Percentiles rank a stretch among this genome's conserved stretches.
phyloP scores from a whole-genome alignment of 2,329 filamentous ascomycete genomes.

The Clarireedia hainanense region DNA sequence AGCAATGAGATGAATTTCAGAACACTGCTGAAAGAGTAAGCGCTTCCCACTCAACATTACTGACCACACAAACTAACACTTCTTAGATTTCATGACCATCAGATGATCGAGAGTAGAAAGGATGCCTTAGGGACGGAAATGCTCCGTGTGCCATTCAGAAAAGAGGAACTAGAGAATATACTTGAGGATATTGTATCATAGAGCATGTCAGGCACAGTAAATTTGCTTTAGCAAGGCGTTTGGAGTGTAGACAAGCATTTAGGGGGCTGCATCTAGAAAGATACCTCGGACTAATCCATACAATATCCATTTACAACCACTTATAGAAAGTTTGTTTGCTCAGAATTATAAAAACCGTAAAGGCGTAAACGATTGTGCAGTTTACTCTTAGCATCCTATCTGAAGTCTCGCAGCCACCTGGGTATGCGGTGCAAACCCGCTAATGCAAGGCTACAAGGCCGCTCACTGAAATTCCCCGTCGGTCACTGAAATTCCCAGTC shows the following conservation, averaged over 20 bases:
- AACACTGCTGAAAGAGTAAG: conserved; percentile 83
- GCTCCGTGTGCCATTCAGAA: conserved; percentile 74
- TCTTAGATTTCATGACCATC: conserved; percentile 81
- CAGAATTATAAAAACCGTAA: too few species aligned
- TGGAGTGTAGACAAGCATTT: conserved; percentile 1
- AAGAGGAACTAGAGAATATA: conserved; percentile 82
- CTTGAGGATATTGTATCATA: conserved; percentile 58
- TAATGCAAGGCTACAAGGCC: too few species aligned
- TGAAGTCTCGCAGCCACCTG: too few species aligned
- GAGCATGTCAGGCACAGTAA: background rate
- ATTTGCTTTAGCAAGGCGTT: conserved; percentile 11
- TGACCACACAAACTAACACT: conserved; percentile 20
- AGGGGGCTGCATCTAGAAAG: background rate
- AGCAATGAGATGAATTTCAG: conserved; percentile 94
- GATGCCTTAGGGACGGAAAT: conserved; percentile 81
- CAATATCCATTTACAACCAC: too few species aligned
- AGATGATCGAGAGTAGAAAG: conserved; percentile 87
- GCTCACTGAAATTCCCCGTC: too few species aligned
- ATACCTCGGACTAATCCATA: too few species aligned
- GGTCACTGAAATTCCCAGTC: too few species aligned
- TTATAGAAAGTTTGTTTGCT: too few species aligned
- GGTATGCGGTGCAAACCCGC: too few species aligned
- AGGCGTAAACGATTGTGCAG: too few species aligned
- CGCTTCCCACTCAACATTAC: conserved; percentile 14
- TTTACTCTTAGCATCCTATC: too few species aligned